Evolutionary conservation across 1,139 yeast genomes (phyloP), one percentile per base, ranked within the genome.

Genomic region (Geotrichum reessii): DNA sequence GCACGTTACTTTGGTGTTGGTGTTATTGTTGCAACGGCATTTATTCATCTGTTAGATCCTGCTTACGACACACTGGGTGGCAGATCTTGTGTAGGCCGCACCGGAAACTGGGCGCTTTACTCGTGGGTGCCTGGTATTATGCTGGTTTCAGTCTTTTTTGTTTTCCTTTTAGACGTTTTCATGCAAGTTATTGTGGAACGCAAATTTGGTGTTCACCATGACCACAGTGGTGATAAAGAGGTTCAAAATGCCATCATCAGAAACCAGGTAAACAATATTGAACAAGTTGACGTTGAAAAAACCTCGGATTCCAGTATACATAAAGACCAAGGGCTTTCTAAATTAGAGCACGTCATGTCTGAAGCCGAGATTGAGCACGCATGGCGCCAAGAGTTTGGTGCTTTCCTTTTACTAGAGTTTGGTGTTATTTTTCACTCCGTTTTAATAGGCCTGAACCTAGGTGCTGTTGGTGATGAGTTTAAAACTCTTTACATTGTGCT

Each of bases 1-100:
- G 86, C 89, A 56, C 84, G 84, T 67, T 85, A 78, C 73, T 86
- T 86, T 67, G 92, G 92, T 63, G 83, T 89, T 1, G 93, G 92
- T 58, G 91, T 87, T 50, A 86, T 87, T 67, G 78, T 86, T 12
- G 90, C 93, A 1, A 87, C 93, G 1, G 89, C 90, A 0, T 86
- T 87, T 66, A 83, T 87, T 53, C 93, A 87, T 73, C 75, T 87
- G 63, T 74, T 87, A 65, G 80, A 82, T 19, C 58, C 58, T 21
- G 61, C 56, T 9, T 50, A 55, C 33, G 50, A 31, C 6, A 40
- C 19, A 8, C 47, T 58, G 21, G 59, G 59, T 12, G 52, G 58
- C n/a, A 47, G 52, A 14, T 5, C 56, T 7, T 55, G 61, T 48
- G 49, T 55, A 24, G 58, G 61, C 5, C 44, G 31, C 48, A 50